phyloP scores from a whole-genome alignment of 345 rosid genomes.

The Bruguiera parviflora region DNA sequence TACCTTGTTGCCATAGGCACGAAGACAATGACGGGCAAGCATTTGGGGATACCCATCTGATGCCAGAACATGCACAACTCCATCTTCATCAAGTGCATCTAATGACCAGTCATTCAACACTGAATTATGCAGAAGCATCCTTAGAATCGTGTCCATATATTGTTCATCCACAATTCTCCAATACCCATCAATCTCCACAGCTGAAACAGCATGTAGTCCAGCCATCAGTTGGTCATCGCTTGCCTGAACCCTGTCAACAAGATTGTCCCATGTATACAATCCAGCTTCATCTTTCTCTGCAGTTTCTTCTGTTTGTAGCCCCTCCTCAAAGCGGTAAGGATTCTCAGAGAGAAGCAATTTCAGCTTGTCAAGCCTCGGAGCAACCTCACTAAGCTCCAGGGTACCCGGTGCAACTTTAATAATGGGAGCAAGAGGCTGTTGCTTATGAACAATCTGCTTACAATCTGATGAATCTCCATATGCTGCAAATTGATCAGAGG shows the following conservation, averaged over 20 bases:
- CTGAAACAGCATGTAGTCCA: conserved; percentile 60
- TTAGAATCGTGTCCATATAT: conserved; percentile 60
- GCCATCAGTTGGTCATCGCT: conserved; percentile 64
- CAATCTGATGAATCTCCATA: conserved; percentile 25
- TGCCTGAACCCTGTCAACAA: conserved; percentile 69
- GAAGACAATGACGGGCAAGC: conserved; percentile 61
- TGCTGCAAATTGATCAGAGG: conserved; percentile 30
- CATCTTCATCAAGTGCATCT: conserved; percentile 53
- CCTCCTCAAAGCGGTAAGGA: conserved; percentile 50
- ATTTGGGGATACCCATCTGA: conserved; percentile 63
- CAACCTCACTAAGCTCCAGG: conserved; percentile 78
- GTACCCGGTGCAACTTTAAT: conserved; percentile 64
- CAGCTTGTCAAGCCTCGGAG: conserved; percentile 86
- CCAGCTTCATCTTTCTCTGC: conserved; percentile 21
- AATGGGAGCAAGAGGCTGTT: conserved; percentile 37
- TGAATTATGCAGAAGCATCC: conserved; percentile 60
- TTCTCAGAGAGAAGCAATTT: conserved; percentile 54
- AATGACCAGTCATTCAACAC: conserved; percentile 69
- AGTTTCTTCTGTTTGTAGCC: conserved; percentile 31
- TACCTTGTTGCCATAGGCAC: conserved; percentile 49
- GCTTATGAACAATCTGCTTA: conserved; percentile 18
- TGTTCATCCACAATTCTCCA: conserved; percentile 80
- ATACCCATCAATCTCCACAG: conserved; percentile 74
- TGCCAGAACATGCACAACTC: conserved; percentile 48
- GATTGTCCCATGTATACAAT: conserved; percentile 66